phyloP scores from a whole-genome alignment of 768 basidiomycete species.

The Hypholoma sublateritium region DNA sequence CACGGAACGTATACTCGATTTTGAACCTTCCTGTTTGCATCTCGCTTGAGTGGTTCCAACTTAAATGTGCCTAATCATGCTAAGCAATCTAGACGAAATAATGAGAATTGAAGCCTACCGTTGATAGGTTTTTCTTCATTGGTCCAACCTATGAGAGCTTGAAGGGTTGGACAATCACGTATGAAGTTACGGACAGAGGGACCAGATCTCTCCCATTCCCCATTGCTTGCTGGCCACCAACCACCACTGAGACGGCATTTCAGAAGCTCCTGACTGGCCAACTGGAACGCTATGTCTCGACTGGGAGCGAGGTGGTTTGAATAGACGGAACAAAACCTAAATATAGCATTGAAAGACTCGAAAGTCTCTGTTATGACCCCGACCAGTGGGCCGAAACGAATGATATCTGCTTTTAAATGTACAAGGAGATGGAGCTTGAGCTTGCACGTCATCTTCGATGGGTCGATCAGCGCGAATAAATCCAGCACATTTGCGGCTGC shows the following conservation, averaged over 20 bases:
- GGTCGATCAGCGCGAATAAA: constrained; percentile 29
- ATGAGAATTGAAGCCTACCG: background rate
- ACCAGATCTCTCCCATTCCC: constrained; percentile 12
- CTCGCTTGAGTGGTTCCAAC: constrained; percentile 27
- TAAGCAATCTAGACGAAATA: background rate
- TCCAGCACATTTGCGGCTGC: constrained; percentile 37
- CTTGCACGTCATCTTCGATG: constrained; percentile 33
- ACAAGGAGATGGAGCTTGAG: constrained; percentile 36
- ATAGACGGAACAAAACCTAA: constrained; percentile 36
- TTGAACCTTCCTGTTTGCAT: constrained; percentile 18
- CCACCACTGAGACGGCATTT: constrained; percentile 33
- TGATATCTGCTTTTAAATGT: constrained; percentile 34
- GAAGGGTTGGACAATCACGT: constrained; percentile 7
- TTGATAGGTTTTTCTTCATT: constrained; percentile 5
- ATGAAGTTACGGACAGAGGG: constrained; percentile 10
- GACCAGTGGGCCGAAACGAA: constrained; percentile 34
- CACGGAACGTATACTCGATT: constrained; percentile 8
- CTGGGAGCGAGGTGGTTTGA: constrained; percentile 45
- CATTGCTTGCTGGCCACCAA: constrained; percentile 18
- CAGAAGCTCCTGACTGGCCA: constrained; percentile 27
- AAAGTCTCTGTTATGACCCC: constrained; percentile 32
- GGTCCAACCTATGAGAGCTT: constrained; percentile 10
- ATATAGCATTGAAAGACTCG: constrained; percentile 44
- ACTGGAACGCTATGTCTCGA: constrained; percentile 34
- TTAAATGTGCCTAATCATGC: constrained; percentile 17